Percentiles rank a stretch among this genome's conserved stretches.
Conservation (phyloP, 1,139 yeast species). For the Saccharomyces hybrid region DNA sequence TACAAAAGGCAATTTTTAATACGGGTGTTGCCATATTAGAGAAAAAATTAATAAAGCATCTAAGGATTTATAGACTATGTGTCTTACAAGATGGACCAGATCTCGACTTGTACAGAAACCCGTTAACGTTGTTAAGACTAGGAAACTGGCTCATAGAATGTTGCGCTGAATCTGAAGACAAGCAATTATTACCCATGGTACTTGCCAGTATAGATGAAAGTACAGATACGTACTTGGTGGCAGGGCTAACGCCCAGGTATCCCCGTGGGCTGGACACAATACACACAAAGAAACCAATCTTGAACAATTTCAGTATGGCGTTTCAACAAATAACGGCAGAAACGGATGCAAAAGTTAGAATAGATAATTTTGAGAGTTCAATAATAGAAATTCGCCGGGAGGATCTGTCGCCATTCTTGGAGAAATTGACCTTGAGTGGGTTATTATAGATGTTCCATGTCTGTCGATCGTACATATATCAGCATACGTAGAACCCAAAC, state of each 20-base stretch:
- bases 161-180: slow-evolving; percentile 70
- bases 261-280: slow-evolving; percentile 53
- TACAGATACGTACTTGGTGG: slow-evolving; percentile 76
- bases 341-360: slow-evolving; percentile 81
- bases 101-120: slow-evolving; percentile 69
- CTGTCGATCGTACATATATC: background rate
- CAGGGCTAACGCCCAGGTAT: slow-evolving; percentile 82
- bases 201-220: slow-evolving; percentile 74
- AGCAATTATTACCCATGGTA: slow-evolving; percentile 67
- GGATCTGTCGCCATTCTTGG: slow-evolving; percentile 82
- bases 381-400: slow-evolving; percentile 85
- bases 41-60: slow-evolving; percentile 67
- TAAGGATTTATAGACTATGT: slow-evolving; percentile 75
- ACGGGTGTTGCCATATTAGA: slow-evolving; percentile 88
- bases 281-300: slow-evolving; percentile 36
- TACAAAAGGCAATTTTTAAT: slow-evolving; percentile 79
- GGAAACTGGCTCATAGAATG: slow-evolving; percentile 91
- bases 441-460: slow-evolving; percentile 23
- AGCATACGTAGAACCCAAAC: background rate
- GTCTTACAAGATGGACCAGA: slow-evolving; percentile 89
- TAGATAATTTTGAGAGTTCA: slow-evolving; percentile 91
- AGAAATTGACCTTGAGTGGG: slow-evolving; percentile 56
- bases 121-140: slow-evolving; percentile 71
- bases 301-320: slow-evolving; percentile 82
- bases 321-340: slow-evolving; percentile 78